Percentiles rank a stretch among this genome's conserved stretches.
Evolutionary conservation across 2,329 filamentous ascomycete genomes (phyloP).

Genomic region (Aspergillus sp.): DNA sequence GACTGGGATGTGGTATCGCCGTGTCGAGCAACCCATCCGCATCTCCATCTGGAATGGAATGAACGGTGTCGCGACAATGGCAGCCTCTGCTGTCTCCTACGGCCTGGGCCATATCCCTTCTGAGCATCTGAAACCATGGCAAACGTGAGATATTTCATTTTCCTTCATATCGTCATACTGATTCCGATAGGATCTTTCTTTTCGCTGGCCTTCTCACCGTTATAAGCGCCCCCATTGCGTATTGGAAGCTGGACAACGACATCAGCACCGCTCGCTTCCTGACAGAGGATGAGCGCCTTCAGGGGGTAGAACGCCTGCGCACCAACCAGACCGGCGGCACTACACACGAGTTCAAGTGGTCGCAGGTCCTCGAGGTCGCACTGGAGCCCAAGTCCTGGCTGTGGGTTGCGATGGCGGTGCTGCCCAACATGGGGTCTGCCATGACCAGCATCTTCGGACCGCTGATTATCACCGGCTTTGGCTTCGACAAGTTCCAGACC

Average conservation of each 20-base stretch:
- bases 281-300: conserved; percentile 44
- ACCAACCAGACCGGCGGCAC: conserved; percentile 52
- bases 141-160: conserved; percentile 42
- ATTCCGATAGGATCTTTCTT: conserved; percentile 52
- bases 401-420: conserved; percentile 60
- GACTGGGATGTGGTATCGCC: conserved; percentile 48
- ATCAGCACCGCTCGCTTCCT: conserved; percentile 53
- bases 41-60: conserved; percentile 66
- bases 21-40: conserved; percentile 61
- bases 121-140: conserved; percentile 48
- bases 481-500: conserved; percentile 58
- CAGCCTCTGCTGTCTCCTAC: conserved; percentile 57
- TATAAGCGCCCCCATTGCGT: conserved; percentile 57
- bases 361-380: conserved; percentile 44
- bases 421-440: conserved; percentile 62
- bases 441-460: conserved; percentile 67
- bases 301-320: conserved; percentile 51
- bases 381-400: conserved; percentile 55
- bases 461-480: conserved; percentile 61
- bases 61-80: conserved; percentile 58
- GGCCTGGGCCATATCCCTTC: conserved; percentile 56
- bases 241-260: conserved; percentile 59
- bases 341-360: conserved; percentile 47
- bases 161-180: too few species aligned
- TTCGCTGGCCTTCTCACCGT: conserved; percentile 63